These are phyloP conservation scores for Chenopodium formosanum DNA, from an alignment of 148 eudicot species.

Conservation along the genomic window DNA sequence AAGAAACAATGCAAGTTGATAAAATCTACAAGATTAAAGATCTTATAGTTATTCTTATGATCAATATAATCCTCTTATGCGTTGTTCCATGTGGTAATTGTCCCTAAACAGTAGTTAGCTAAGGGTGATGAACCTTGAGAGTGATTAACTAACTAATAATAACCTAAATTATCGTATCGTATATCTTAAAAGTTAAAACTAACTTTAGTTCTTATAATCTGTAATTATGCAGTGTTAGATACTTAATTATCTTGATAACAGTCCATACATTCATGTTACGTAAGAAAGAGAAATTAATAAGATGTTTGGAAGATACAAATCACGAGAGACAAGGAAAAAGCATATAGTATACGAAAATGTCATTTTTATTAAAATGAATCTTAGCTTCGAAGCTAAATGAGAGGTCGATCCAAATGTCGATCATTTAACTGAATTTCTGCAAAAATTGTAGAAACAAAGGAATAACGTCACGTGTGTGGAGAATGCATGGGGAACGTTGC, in stretches of 20 bases:
- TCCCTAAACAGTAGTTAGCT: neutral
- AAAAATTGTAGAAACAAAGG: neutral
- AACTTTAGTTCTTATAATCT: too few relatives aligned
- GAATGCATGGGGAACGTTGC: neutral
- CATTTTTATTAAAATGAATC: too few relatives aligned
- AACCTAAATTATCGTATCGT: too few relatives aligned
- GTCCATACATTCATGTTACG: neutral
- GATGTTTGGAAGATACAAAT: slow-evolving; percentile 13
- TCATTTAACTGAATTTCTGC: neutral
- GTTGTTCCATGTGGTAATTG: slow-evolving; percentile 9
- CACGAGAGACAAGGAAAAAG: slow-evolving; percentile 25
- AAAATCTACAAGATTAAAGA: neutral
- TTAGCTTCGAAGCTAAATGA: too few relatives aligned
- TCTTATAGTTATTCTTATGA: neutral
- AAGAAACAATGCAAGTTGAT: too few relatives aligned
- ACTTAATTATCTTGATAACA: neutral
- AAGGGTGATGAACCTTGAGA: slow-evolving; percentile 17
- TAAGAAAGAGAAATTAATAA: neutral
- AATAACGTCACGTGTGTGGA: slow-evolving; percentile 28
- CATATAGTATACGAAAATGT: neutral
- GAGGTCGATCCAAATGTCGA: neutral
- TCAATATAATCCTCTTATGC: neutral
- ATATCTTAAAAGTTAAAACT: too few relatives aligned
- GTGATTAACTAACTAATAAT: too few relatives aligned
- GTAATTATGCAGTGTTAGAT: too few relatives aligned